Percentiles rank a stretch among this genome's conserved stretches.
Evolutionary conservation across 805 yeast genomes (phyloP).

Genomic region (Candida qinlingensis): DNA sequence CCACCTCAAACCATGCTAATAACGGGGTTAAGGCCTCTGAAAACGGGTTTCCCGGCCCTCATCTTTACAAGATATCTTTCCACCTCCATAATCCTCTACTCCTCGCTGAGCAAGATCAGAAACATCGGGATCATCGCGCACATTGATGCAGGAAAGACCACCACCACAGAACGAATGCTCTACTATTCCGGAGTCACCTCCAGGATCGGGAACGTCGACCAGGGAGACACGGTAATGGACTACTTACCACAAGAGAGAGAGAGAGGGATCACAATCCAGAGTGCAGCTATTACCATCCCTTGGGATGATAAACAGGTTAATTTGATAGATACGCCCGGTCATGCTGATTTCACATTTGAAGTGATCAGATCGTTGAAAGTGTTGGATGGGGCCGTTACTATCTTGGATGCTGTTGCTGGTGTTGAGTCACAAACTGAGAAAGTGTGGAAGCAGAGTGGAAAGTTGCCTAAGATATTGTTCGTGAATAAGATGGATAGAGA

Average conservation of each 20-base stretch:
- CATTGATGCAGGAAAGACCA: conserved; percentile 97
- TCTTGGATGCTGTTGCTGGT: conserved; percentile 94
- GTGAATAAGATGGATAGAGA: conserved; percentile 95
- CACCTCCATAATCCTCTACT: too few species aligned
- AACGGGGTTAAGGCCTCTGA: too few species aligned
- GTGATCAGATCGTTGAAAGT: conserved; percentile 87
- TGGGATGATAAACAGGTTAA: conserved; percentile 80
- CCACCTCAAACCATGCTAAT: too few species aligned
- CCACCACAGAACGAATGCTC: conserved; percentile 95
- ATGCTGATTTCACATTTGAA: conserved; percentile 95
- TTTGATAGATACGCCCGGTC: conserved; percentile 96
- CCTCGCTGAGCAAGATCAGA: conserved; percentile 37
- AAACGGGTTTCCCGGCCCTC: too few species aligned
- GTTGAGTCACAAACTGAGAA: conserved; percentile 98
- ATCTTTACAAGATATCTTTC: too few species aligned
- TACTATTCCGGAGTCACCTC: conserved; percentile 77
- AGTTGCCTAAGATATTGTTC: conserved; percentile 74
- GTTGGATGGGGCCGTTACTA: conserved; percentile 89
- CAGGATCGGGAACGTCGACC: conserved; percentile 88
- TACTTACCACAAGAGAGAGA: conserved; percentile 84
- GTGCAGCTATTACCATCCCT: conserved; percentile 89
- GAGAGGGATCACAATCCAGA: conserved; percentile 93
- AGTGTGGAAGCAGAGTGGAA: conserved; percentile 86
- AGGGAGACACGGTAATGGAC: conserved; percentile 95
- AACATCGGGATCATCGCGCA: conserved; percentile 98